Percentiles rank a stretch among this genome's conserved stretches.
Evolutionary conservation across 176 grass and related monocot species (phyloP).

Genomic region (Dendrocalamus sinicus): DNA sequence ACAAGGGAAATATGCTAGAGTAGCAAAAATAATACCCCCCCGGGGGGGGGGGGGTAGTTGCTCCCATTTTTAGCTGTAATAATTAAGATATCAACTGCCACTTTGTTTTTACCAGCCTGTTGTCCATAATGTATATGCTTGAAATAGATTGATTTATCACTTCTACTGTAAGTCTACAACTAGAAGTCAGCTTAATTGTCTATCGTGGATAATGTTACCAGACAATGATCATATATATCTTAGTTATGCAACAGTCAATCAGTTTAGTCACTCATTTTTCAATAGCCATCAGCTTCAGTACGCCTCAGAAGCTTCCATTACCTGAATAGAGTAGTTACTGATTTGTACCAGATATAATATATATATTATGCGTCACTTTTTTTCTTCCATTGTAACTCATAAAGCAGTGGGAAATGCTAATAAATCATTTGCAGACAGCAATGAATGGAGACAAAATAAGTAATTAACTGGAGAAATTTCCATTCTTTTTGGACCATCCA

Average conservation of each 20-base stretch:
- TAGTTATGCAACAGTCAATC: background rate
- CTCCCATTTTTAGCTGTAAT: background rate
- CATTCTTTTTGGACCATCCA: background rate
- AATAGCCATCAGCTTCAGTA: background rate
- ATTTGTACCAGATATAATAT: background rate
- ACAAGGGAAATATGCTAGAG: conserved; percentile 13
- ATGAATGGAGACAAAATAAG: background rate
- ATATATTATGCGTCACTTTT: background rate
- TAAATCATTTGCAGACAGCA: background rate
- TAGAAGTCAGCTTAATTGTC: conserved; percentile 14
- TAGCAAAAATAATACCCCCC: background rate
- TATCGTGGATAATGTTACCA: conserved; percentile 3
- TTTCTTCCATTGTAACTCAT: background rate
- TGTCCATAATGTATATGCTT: background rate
- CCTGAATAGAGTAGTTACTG: background rate
- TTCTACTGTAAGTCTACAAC: background rate
- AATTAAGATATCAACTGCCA: conserved; percentile 2
- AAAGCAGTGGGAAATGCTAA: background rate
- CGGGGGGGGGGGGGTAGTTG: background rate
- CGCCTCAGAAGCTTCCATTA: background rate
- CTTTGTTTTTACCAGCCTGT: background rate
- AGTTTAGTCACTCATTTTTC: background rate
- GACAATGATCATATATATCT: conserved; percentile 1
- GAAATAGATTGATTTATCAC: background rate
- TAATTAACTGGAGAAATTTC: background rate